Evolutionary conservation across 73 alveolate genomes (phyloP), one percentile per base, ranked within the genome.

Genomic region (Paramecium caudatum): DNA sequence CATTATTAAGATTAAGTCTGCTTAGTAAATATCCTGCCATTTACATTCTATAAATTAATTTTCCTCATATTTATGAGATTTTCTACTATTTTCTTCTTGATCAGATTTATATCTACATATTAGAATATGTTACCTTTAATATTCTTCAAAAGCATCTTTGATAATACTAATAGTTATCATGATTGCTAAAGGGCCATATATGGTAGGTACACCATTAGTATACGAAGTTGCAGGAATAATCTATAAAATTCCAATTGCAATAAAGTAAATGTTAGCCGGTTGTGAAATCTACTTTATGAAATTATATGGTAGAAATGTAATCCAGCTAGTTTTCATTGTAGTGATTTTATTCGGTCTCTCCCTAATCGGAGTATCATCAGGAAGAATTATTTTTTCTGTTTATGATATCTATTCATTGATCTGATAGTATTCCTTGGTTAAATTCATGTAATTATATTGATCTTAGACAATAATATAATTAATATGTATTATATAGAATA

Each of bases 91-190:
- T 63, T 96, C 99, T 62, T 96, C 93, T 50, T 95, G 91, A 87
- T 97, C 99, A 47, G 95, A 90, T 74, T 74, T 74, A 74, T 74
- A 74, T 74, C 88, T 74, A 74, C 8, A 16, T 39, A 45, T 9
- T 36, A 8, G 27, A 5, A 3, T 16, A 80, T 87, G 87, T 90
- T 93, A 94, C 84, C 99, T 95, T 87, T 96, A 93, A 94, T 95
- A 94, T 83, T 98, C 99, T 88, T 98, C 99, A 61, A 93, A 90
- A 48, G 95, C 93, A 91, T 98, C 99, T 91, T 96, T 98, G 25
- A 96, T 43, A 82, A 97, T 95, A 50, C 96, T 94, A 50, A 97
- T 95, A 9, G 91, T 46, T 33, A 97, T 95, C 46, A 97, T 97
- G 43, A 97, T 69, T 19, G 91, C 83, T 62, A 97, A 82, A 5